These are phyloP conservation scores for Salvia splendens DNA, from an alignment of 257 asterid genomes.

Conservation along the genomic window DNA sequence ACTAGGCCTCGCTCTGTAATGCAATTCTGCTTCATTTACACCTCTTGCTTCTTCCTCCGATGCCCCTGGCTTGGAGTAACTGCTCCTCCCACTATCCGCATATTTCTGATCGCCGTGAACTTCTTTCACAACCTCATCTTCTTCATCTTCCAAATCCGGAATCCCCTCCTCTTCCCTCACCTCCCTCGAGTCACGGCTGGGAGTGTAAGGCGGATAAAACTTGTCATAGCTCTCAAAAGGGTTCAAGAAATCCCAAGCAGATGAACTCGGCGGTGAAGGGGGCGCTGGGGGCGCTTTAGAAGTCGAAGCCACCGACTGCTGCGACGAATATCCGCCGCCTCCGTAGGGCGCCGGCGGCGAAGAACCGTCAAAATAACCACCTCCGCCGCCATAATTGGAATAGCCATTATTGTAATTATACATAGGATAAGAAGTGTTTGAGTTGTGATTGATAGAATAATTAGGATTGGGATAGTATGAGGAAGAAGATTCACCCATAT, in stretches of 20 bases:
- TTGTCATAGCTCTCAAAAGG: constrained; percentile 80
- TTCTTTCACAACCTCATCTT: constrained; percentile 79
- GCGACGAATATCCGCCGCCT: constrained; percentile 41
- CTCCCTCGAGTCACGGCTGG: constrained; percentile 77
- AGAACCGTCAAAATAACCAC: constrained; percentile 51
- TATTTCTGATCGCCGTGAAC: constrained; percentile 75
- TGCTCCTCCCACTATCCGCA: constrained; percentile 55
- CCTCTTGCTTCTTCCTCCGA: constrained; percentile 46
- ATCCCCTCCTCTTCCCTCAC: constrained; percentile 97
- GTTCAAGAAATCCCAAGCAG: constrained; percentile 89
- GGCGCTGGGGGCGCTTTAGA: constrained; percentile 79
- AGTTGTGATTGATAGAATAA: constrained; percentile 35
- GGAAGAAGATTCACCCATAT: constrained; percentile 65
- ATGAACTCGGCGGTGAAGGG: constrained; percentile 78
- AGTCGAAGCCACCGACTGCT: constrained; percentile 45
- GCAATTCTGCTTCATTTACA: constrained; percentile 48
- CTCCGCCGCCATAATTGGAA: constrained; percentile 45
- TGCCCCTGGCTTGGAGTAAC: constrained; percentile 50
- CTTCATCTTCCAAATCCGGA: constrained; percentile 96
- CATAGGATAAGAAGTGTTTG: constrained; percentile 33
- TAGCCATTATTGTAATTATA: constrained; percentile 36
- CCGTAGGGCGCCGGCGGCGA: constrained; percentile 43
- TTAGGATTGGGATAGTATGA: constrained; percentile 46
- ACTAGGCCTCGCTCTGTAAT: constrained; percentile 55
- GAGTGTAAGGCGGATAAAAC: constrained; percentile 60